Conservation (phyloP, 257 asterid species). For the Parsonsia alboflavescens region DNA sequence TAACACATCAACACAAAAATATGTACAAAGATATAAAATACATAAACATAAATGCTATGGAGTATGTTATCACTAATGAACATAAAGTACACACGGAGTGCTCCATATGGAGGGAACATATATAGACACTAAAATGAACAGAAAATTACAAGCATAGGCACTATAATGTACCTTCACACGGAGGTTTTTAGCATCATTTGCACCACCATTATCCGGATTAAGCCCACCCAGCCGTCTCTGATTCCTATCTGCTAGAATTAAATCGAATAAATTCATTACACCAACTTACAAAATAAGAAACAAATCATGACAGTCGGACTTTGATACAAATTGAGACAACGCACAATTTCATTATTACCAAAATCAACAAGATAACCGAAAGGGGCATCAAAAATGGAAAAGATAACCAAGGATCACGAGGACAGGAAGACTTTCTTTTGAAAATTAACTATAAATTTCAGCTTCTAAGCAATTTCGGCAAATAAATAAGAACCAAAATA, state of each 20-base stretch:
- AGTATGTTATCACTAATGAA: no score
- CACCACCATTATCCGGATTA: constrained; percentile 33
- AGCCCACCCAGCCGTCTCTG: constrained; percentile 32
- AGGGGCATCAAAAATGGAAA: not conserved
- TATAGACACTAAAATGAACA: not conserved
- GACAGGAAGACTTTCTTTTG: not conserved
- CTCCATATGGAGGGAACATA: no score
- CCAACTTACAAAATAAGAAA: not conserved
- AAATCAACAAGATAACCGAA: not conserved
- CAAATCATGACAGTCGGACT: not conserved
- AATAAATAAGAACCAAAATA: not conserved
- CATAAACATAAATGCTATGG: no score
- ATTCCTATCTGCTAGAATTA: constrained; percentile 35
- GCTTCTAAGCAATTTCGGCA: not conserved
- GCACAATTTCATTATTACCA: not conserved
- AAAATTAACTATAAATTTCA: not conserved
- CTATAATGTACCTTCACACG: constrained; percentile 33
- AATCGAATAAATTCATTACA: not conserved
- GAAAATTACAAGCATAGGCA: not conserved
- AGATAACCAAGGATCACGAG: not conserved
- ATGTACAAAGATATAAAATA: no score
- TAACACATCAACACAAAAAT: not conserved
- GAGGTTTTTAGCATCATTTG: constrained; percentile 40
- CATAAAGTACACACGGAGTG: no score
- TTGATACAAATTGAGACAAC: not conserved